These are phyloP conservation scores for Ramularia collo-cygni DNA, from an alignment of 2,329 filamentous ascomycete genomes.

Conservation along the genomic window DNA sequence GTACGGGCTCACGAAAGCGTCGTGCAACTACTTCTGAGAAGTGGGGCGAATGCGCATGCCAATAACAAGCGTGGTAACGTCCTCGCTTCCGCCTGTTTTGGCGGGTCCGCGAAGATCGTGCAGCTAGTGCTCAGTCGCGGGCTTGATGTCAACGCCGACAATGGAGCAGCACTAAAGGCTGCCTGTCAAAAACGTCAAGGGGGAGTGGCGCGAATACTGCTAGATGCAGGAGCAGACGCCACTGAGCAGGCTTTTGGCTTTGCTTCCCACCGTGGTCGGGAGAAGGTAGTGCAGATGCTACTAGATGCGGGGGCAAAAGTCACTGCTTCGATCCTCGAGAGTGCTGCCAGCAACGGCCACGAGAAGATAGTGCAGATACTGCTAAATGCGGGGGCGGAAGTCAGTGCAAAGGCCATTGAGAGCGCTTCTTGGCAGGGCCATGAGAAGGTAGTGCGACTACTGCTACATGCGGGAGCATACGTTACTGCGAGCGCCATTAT, in stretches of 20 bases:
- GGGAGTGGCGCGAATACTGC: not conserved
- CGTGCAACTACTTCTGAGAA: constrained; percentile 5
- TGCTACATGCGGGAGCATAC: constrained; percentile 13
- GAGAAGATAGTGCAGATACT: constrained; percentile 12
- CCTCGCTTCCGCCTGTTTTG: too few relatives aligned
- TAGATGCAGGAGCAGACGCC: constrained; percentile 14
- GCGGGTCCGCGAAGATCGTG: too few relatives aligned
- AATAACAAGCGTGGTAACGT: constrained; percentile 1
- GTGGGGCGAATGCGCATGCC: constrained; percentile 8
- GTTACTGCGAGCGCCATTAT: constrained; percentile 7
- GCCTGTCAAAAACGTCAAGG: too few relatives aligned
- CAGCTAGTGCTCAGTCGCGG: too few relatives aligned
- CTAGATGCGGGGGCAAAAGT: constrained; percentile 7
- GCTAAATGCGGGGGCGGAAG: constrained; percentile 14
- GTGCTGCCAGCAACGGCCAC: constrained; percentile 5
- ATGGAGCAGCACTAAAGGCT: too few relatives aligned
- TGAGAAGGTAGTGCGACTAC: constrained; percentile 9
- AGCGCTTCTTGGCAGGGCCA: constrained; percentile 9
- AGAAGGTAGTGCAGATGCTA: constrained; percentile 1
- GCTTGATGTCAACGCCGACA: too few relatives aligned
- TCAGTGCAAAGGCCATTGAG: constrained; percentile 11
- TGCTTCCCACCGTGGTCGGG: constrained; percentile 6
- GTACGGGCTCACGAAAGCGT: constrained; percentile 1
- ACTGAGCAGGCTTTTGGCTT: constrained; percentile 11
- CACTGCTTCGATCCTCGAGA: constrained; percentile 8